Evolutionary conservation across 2,329 filamentous ascomycete genomes (phyloP).

Genomic region (Hymenoscyphus fraxineus): DNA sequence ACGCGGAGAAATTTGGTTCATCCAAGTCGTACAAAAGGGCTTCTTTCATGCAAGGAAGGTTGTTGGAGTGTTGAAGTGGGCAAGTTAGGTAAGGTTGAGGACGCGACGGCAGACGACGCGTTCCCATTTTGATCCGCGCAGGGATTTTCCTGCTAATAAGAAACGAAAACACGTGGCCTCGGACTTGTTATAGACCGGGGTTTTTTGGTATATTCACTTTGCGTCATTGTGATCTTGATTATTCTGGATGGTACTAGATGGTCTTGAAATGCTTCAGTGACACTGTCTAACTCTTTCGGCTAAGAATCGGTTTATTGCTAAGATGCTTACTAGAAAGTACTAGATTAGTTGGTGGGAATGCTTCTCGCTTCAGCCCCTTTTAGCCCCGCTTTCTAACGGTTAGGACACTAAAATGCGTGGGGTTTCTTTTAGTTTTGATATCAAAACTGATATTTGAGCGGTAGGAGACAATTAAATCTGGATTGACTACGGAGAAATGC

Average conservation of each 20-base stretch:
- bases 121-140: not conserved
- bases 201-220: not conserved
- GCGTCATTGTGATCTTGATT: not conserved
- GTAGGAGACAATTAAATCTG: no score
- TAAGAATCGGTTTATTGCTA: not conserved
- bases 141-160: not conserved
- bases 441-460: no score
- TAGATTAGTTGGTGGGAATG: not conserved
- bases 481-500: no score
- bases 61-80: not conserved
- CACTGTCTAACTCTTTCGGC: not conserved
- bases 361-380: not conserved
- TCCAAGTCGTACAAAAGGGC: no score
- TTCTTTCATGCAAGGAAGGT: not conserved
- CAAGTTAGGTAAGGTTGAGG: not conserved
- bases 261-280: not conserved
- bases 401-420: no score
- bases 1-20: not conserved
- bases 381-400: not conserved
- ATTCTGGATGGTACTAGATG: not conserved
- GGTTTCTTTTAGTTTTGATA: no score
- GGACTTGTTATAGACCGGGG: not conserved
- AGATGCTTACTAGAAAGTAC: not conserved
- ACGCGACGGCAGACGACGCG: not conserved
- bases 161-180: not conserved